phyloP scores from a whole-genome alignment of 768 basidiomycete genomes.

The Coprinellus aureogranulatus region DNA sequence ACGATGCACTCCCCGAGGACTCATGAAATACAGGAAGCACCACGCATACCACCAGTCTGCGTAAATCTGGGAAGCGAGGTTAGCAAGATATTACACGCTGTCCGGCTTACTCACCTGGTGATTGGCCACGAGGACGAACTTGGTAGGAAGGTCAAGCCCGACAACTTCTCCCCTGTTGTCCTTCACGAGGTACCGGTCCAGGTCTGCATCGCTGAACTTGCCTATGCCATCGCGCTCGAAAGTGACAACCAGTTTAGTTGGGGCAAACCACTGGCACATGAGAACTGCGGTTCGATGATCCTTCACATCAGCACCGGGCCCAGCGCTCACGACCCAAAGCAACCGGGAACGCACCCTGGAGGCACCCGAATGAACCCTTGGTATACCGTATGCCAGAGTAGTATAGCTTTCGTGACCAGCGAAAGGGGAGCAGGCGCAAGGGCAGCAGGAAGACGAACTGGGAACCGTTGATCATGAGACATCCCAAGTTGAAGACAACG shows the following conservation, averaged over 20 bases:
- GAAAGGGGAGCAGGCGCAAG: constrained; percentile 61
- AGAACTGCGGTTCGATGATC: constrained; percentile 47
- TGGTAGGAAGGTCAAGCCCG: constrained; percentile 68
- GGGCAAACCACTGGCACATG: constrained; percentile 80
- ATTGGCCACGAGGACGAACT: constrained; percentile 85
- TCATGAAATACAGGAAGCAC: constrained; percentile 73
- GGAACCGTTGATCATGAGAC: constrained; percentile 65
- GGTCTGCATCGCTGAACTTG: constrained; percentile 56
- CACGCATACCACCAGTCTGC: constrained; percentile 89
- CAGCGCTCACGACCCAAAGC: too few species aligned
- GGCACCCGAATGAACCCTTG: constrained; percentile 76
- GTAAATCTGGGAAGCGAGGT: constrained; percentile 50
- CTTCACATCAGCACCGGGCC: neutral
- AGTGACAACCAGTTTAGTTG: constrained; percentile 67
- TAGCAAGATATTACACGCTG: constrained; percentile 2
- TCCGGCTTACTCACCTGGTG: constrained; percentile 65
- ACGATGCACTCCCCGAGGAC: constrained; percentile 56
- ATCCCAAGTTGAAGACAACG: constrained; percentile 59
- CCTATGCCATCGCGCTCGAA: constrained; percentile 72
- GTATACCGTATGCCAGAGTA: constrained; percentile 73
- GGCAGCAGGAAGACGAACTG: constrained; percentile 75
- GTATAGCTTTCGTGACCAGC: constrained; percentile 54
- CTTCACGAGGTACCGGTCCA: constrained; percentile 54
- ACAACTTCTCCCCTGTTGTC: constrained; percentile 56
- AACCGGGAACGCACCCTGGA: constrained; percentile 63